Evolutionary conservation across 768 basidiomycete genomes (phyloP).

Genomic region (Daedaleopsis sinensis): DNA sequence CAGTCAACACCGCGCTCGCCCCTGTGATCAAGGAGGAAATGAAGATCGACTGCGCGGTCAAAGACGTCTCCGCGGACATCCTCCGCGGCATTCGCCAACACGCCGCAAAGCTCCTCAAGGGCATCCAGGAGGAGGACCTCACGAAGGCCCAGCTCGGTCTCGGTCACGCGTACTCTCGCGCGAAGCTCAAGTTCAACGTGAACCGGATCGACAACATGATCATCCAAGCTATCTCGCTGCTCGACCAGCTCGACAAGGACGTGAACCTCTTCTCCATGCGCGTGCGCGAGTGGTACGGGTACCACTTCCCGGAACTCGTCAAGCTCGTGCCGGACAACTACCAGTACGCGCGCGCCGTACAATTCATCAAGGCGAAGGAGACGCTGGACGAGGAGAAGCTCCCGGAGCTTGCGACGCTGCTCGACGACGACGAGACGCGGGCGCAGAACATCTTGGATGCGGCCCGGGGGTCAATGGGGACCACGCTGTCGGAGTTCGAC

Average conservation of each 20-base stretch:
- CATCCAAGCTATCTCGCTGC: conserved; percentile 97
- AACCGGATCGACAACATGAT: conserved; percentile 99
- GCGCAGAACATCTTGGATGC: conserved; percentile 97
- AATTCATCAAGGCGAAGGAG: conserved; percentile 91
- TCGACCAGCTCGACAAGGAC: conserved; percentile 99
- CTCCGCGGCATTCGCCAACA: conserved; percentile 93
- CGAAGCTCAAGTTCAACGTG: conserved; percentile 98
- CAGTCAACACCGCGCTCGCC: conserved; percentile 77
- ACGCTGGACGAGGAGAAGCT: conserved; percentile 77
- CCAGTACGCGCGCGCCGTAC: conserved; percentile 84
- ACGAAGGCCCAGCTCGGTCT: conserved; percentile 94
- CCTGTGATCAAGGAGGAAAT: conserved; percentile 76
- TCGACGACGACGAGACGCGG: conserved; percentile 82
- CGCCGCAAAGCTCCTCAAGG: conserved; percentile 86
- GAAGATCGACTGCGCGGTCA: conserved; percentile 76
- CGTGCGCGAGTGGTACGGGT: conserved; percentile 98
- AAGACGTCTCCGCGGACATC: conserved; percentile 80
- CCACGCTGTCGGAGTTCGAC: conserved; percentile 87
- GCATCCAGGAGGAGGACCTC: conserved; percentile 86
- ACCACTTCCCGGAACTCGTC: conserved; percentile 97
- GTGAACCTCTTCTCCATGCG: conserved; percentile 99
- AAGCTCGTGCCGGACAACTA: conserved; percentile 92
- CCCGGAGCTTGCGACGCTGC: conserved; percentile 71
- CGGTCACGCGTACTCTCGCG: conserved; percentile 96
- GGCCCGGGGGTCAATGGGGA: conserved; percentile 92